These are phyloP conservation scores for Allium cepa DNA, from an alignment of 106 monocot species.

Conservation along the genomic window DNA sequence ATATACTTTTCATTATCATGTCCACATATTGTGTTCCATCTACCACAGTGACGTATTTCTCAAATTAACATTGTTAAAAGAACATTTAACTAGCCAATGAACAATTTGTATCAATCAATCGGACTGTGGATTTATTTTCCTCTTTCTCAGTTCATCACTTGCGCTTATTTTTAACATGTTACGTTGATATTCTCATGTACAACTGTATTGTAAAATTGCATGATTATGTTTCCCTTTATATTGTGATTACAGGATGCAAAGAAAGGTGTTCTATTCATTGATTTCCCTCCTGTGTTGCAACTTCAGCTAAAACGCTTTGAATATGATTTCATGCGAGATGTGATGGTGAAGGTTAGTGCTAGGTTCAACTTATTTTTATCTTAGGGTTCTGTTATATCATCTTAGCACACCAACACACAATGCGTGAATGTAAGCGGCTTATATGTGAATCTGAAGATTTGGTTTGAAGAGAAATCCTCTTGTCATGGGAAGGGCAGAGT, in stretches of 20 bases:
- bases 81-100: no score
- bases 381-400: neutral
- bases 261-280: conserved; percentile 82
- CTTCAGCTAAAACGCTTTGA: conserved; percentile 93
- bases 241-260: conserved; percentile 61
- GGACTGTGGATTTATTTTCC: no score
- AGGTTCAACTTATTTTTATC: neutral
- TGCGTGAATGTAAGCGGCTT: no score
- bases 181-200: neutral
- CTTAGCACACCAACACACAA: no score
- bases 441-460: no score
- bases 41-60: no score
- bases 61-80: no score
- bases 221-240: neutral
- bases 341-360: conserved; percentile 80
- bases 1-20: no score
- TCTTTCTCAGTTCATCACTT: neutral
- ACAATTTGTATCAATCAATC: no score
- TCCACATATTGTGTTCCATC: no score
- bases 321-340: conserved; percentile 90
- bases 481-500: no score
- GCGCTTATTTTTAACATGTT: neutral
- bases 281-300: conserved; percentile 87
- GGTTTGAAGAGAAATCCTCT: no score
- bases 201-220: neutral